These are phyloP conservation scores for Hymenoscyphus salicellus DNA, from an alignment of 2,329 filamentous ascomycete genomes.

Conservation along the genomic window DNA sequence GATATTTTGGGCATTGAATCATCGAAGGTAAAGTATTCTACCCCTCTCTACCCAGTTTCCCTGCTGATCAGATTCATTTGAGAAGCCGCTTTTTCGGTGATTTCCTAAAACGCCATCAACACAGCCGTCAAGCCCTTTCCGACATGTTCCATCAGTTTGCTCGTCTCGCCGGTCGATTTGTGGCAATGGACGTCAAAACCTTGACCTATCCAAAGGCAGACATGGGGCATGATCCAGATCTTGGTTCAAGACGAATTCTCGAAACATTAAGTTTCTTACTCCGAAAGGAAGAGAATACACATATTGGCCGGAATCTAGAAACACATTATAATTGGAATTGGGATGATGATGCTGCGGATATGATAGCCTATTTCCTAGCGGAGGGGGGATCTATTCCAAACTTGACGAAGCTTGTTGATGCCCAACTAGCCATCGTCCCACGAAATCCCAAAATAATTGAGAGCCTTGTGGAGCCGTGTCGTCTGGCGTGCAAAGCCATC, in stretches of 20 bases:
- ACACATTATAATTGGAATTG: slow-evolving; percentile 42
- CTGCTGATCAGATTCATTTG: slow-evolving; percentile 24
- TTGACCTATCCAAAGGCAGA: slow-evolving; percentile 35
- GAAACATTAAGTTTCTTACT: slow-evolving; percentile 43
- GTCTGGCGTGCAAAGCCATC: slow-evolving; percentile 25
- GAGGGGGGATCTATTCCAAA: slow-evolving; percentile 43
- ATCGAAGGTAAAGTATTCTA: slow-evolving; percentile 41
- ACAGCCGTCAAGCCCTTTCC: slow-evolving; percentile 26
- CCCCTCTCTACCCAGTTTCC: not conserved
- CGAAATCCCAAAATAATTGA: slow-evolving; percentile 46
- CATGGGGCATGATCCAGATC: slow-evolving; percentile 36
- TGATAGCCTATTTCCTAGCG: slow-evolving; percentile 31
- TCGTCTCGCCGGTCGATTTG: slow-evolving; percentile 51
- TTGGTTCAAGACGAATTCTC: slow-evolving; percentile 47
- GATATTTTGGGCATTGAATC: slow-evolving; percentile 43
- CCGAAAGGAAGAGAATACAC: slow-evolving; percentile 35
- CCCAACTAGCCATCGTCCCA: slow-evolving; percentile 42
- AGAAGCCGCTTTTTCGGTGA: slow-evolving; percentile 34
- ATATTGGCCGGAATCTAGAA: slow-evolving; percentile 36
- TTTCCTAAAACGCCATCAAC: slow-evolving; percentile 28
- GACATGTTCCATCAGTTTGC: slow-evolving; percentile 39
- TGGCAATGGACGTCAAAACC: slow-evolving; percentile 47
- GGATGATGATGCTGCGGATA: slow-evolving; percentile 30
- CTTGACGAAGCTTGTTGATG: slow-evolving; percentile 44
- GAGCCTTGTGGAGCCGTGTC: slow-evolving; percentile 29